phyloP scores from a whole-genome alignment of 148 eudicot species.

The Salicornia ramosissima region DNA sequence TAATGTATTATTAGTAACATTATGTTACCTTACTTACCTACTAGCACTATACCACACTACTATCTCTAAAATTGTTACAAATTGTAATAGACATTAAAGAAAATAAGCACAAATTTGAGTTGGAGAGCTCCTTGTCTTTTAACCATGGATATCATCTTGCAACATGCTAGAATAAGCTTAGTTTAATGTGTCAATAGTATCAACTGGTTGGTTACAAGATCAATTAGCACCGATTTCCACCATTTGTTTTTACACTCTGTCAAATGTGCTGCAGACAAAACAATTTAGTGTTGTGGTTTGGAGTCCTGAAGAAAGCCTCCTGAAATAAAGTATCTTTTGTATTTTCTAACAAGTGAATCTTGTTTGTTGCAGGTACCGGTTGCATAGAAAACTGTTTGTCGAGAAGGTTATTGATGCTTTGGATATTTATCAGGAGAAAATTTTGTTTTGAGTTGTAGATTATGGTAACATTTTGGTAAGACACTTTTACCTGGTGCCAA shows the following conservation, averaged over 20 bases:
- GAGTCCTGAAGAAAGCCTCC: not conserved
- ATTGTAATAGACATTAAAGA: not conserved
- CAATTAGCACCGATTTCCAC: too few relatives aligned
- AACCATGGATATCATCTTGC: not conserved
- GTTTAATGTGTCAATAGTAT: too few relatives aligned
- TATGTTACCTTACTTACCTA: too few relatives aligned
- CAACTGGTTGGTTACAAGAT: too few relatives aligned
- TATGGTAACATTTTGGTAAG: not conserved
- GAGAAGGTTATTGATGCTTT: slow-evolving; percentile 77
- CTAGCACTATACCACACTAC: too few relatives aligned
- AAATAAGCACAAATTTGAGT: not conserved
- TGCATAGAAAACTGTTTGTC: slow-evolving; percentile 70
- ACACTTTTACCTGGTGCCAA: not conserved
- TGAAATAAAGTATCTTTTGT: not conserved
- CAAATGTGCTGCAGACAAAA: not conserved
- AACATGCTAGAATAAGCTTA: not conserved
- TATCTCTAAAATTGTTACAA: not conserved
- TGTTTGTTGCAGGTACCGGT: slow-evolving; percentile 68
- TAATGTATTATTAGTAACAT: too few relatives aligned
- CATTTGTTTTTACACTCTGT: too few relatives aligned
- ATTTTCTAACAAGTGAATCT: not conserved
- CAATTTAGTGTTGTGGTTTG: not conserved
- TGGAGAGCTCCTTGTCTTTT: not conserved
- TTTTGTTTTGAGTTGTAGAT: slow-evolving; percentile 21
- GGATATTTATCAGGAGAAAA: slow-evolving; percentile 63